A percentile compares a stretch with the other conserved stretches of the same genome.
phyloP scores from a whole-genome alignment of 441 rosid species.

The Populus hybrid region DNA sequence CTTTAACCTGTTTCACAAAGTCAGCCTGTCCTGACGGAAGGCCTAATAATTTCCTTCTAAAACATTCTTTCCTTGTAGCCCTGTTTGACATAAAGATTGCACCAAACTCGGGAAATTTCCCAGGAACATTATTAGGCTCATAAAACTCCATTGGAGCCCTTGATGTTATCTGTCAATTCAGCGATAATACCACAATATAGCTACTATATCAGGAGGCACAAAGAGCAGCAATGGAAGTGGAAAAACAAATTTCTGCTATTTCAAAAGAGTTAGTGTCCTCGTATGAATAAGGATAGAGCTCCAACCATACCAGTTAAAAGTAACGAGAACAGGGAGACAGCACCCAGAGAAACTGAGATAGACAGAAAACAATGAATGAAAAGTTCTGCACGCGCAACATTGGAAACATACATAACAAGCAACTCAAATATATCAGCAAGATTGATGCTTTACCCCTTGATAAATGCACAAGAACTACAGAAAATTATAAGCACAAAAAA shows the following conservation, averaged over 20 bases:
- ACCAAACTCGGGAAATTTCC: conserved; percentile 48
- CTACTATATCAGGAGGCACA: background rate
- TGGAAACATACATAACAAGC: too few species aligned
- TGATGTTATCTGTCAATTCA: conserved; percentile 30
- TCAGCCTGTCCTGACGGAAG: conserved; percentile 39
- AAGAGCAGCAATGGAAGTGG: background rate
- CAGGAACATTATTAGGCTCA: conserved; percentile 25
- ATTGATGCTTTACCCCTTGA: too few species aligned
- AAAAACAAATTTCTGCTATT: background rate
- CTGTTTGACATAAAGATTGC: conserved; percentile 66
- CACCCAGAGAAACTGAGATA: too few species aligned
- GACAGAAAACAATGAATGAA: too few species aligned
- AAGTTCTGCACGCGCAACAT: too few species aligned
- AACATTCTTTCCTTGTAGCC: conserved; percentile 46
- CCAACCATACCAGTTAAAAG: background rate
- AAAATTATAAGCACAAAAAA: too few species aligned
- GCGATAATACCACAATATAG: conserved; percentile 21
- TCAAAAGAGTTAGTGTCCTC: background rate
- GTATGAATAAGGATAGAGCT: too few species aligned
- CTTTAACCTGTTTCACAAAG: conserved; percentile 57
- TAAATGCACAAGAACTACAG: too few species aligned
- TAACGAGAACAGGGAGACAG: background rate
- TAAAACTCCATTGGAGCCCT: conserved; percentile 27
- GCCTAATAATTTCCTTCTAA: conserved; percentile 42
- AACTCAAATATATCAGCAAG: too few species aligned